Evolutionary conservation across 202 grass and related monocot genomes (phyloP).

Genomic region (Bolboschoenoplectus hybrid): DNA sequence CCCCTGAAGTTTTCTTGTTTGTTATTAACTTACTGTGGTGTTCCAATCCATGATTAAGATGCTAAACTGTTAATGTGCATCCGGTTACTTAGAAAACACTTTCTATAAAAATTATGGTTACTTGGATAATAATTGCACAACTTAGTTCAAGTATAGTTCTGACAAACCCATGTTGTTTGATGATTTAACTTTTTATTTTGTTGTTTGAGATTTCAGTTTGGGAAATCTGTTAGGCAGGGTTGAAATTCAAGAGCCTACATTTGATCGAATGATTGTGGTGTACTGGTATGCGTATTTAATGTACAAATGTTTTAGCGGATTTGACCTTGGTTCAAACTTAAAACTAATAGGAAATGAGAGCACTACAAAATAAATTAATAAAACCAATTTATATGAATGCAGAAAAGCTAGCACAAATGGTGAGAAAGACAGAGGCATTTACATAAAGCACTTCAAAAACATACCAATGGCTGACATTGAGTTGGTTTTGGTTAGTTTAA

Average conservation of each 20-base stretch:
- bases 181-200: conserved; percentile 28
- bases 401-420: conserved; percentile 62
- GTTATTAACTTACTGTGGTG: not conserved
- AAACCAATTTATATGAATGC: conserved; percentile 39
- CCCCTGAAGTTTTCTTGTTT: not conserved
- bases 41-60: not conserved
- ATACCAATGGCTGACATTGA: conserved; percentile 98
- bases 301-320: conserved; percentile 31
- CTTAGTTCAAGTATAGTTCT: not conserved
- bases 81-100: not conserved
- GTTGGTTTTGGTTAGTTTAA: conserved; percentile 85
- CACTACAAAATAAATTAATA: conserved; percentile 27
- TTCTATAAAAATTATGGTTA: not conserved
- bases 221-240: conserved; percentile 71
- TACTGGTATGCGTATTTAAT: conserved; percentile 66
- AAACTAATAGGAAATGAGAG: conserved; percentile 4
- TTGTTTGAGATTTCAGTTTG: conserved; percentile 55
- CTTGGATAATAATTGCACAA: not conserved
- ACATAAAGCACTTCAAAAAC: conserved; percentile 93
- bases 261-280: conserved; percentile 91
- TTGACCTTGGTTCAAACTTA: not conserved
- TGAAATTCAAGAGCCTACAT: conserved; percentile 97
- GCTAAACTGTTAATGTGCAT: not conserved
- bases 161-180: conserved; percentile 10
- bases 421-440: conserved; percentile 70